phyloP scores from a whole-genome alignment of 495 filamentous ascomycete genomes.

The Articulospora tetracladia region DNA sequence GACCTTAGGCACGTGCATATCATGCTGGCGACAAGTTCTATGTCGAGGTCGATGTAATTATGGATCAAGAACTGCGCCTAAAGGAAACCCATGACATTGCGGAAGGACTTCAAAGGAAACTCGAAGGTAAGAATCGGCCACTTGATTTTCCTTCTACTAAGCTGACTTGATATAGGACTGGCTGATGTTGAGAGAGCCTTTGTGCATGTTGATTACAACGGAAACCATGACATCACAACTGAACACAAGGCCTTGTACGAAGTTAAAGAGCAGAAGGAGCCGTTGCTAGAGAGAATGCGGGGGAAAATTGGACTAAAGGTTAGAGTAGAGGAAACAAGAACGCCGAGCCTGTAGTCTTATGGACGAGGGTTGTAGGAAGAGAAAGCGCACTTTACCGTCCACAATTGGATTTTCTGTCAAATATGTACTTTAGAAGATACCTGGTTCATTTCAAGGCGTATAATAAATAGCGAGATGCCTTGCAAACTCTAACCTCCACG shows the following conservation, averaged over 20 bases:
- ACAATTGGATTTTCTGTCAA: no score
- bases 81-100: constrained; percentile 51
- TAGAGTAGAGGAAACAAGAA: background rate
- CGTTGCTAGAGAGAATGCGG: constrained; percentile 30
- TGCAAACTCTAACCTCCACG: no score
- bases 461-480: no score
- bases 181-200: constrained; percentile 51
- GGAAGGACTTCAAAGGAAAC: constrained; percentile 49
- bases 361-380: no score
- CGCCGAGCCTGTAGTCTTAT: no score
- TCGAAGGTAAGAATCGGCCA: constrained; percentile 34
- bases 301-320: constrained; percentile 1
- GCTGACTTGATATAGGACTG: constrained; percentile 24
- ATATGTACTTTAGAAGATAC: no score
- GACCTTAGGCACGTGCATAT: constrained; percentile 43
- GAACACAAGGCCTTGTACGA: constrained; percentile 54
- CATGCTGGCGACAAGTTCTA: constrained; percentile 53
- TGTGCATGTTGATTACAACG: constrained; percentile 54
- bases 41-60: constrained; percentile 55
- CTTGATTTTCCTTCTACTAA: background rate
- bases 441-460: no score
- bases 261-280: constrained; percentile 24
- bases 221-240: constrained; percentile 42
- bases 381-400: no score
- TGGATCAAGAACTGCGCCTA: constrained; percentile 45